These are phyloP conservation scores for Lactarius hengduanensis DNA, from an alignment of 768 basidiomycete species.

Conservation along the genomic window DNA sequence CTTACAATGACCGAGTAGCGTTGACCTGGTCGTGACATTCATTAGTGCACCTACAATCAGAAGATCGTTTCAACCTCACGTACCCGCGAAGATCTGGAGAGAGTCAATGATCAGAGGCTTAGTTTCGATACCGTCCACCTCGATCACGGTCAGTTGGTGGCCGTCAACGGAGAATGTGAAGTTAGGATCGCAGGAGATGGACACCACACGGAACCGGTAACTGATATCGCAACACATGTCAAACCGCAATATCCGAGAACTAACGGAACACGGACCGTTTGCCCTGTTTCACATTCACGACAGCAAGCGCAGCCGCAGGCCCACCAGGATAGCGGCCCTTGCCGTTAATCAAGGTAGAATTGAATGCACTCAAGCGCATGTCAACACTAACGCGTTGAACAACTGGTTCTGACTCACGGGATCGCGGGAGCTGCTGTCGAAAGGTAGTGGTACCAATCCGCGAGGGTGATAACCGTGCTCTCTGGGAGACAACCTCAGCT, in stretches of 20 bases:
- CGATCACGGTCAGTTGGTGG: slow-evolving; percentile 43
- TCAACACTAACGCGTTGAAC: background rate
- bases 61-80: slow-evolving; percentile 22
- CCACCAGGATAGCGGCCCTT: slow-evolving; percentile 40
- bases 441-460: slow-evolving; percentile 40
- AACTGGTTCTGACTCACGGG: background rate
- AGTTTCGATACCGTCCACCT: slow-evolving; percentile 39
- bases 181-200: slow-evolving; percentile 34
- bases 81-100: slow-evolving; percentile 44
- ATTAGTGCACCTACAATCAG: too few relatives aligned
- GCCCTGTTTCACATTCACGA: slow-evolving; percentile 16
- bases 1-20: slow-evolving; percentile 23
- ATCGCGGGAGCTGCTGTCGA: background rate
- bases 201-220: slow-evolving; percentile 25
- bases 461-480: slow-evolving; percentile 47
- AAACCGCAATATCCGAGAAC: background rate
- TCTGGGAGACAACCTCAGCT: slow-evolving; percentile 31
- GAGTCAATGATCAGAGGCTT: slow-evolving; percentile 39
- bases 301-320: slow-evolving; percentile 9
- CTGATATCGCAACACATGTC: background rate
- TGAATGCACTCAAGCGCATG: slow-evolving; percentile 27
- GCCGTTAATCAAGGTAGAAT: slow-evolving; percentile 48
- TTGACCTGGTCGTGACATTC: background rate
- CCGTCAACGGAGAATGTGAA: slow-evolving; percentile 42
- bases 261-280: slow-evolving; percentile 9